A percentile compares a stretch with the other conserved stretches of the same genome.
These are phyloP conservation scores for Saccharomycopsis crataegensis DNA, from an alignment of 1,139 yeast species.

Conservation along the genomic window DNA sequence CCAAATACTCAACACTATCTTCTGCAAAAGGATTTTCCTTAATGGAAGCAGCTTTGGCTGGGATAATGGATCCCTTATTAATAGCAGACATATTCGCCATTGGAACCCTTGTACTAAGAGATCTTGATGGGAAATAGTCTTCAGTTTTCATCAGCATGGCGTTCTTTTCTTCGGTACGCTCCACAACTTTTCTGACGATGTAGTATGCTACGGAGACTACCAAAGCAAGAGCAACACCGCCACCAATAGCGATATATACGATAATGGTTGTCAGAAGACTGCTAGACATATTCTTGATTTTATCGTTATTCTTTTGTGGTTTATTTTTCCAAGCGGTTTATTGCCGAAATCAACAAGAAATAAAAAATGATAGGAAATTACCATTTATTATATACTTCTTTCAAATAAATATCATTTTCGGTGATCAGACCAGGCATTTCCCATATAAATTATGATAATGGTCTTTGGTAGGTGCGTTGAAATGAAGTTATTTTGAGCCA, in stretches of 20 bases:
- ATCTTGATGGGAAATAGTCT: conserved; percentile 5
- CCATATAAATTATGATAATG: too few species aligned
- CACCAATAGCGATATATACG: background rate
- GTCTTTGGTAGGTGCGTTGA: too few species aligned
- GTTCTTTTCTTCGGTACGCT: background rate
- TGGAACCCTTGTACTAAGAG: background rate
- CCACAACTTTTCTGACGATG: background rate
- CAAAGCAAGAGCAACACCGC: background rate
- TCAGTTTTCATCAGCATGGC: conserved; percentile 1
- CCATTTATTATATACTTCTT: too few species aligned
- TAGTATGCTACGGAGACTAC: background rate
- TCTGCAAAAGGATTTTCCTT: conserved; percentile 11
- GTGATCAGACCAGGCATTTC: too few species aligned
- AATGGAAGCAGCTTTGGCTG: background rate
- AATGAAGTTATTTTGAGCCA: too few species aligned
- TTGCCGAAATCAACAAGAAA: too few species aligned
- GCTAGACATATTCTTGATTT: too few species aligned
- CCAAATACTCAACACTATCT: background rate
- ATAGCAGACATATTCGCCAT: background rate
- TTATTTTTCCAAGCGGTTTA: too few species aligned
- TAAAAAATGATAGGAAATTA: too few species aligned
- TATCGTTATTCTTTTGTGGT: too few species aligned
- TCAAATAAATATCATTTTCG: too few species aligned
- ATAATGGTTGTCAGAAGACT: background rate
- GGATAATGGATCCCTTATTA: too few species aligned